Percentiles rank a stretch among this genome's conserved stretches.
phyloP scores from a whole-genome alignment of 2,329 filamentous ascomycete species.

The Penicillium olsonii region DNA sequence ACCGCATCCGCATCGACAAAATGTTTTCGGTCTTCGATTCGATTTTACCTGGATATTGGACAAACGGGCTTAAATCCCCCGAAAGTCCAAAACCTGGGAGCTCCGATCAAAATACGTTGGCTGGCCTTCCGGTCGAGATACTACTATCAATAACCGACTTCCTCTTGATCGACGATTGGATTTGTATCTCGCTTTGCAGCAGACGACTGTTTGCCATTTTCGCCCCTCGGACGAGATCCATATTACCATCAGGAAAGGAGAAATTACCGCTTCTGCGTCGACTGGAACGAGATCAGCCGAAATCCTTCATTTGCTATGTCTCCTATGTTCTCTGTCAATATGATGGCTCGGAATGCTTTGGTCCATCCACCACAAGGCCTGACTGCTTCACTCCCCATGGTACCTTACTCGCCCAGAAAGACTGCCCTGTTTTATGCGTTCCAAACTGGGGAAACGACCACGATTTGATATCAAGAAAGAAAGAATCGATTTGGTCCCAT shows the following conservation, averaged over 20 bases:
- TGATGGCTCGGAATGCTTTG: neutral
- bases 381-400: too few species aligned
- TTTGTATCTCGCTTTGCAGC: neutral
- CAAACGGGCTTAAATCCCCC: too few species aligned
- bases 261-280: neutral
- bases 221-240: too few species aligned
- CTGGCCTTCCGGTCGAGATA: neutral
- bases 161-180: neutral
- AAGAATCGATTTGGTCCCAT: too few species aligned
- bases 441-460: too few species aligned
- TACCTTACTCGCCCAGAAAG: neutral
- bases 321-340: neutral
- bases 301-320: neutral
- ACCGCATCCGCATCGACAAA: too few species aligned
- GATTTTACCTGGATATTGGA: too few species aligned
- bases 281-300: neutral
- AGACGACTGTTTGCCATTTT: neutral
- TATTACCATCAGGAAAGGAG: neutral
- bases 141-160: slow-evolving; percentile 1
- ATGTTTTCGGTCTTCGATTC: too few species aligned
- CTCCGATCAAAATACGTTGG: neutral
- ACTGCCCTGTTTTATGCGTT: neutral
- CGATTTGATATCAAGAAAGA: too few species aligned
- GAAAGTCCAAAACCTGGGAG: too few species aligned
- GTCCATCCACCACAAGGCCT: neutral